These are phyloP conservation scores for Aspergillus alliaceus DNA, from an alignment of 2,329 filamentous ascomycete species.

Conservation along the genomic window DNA sequence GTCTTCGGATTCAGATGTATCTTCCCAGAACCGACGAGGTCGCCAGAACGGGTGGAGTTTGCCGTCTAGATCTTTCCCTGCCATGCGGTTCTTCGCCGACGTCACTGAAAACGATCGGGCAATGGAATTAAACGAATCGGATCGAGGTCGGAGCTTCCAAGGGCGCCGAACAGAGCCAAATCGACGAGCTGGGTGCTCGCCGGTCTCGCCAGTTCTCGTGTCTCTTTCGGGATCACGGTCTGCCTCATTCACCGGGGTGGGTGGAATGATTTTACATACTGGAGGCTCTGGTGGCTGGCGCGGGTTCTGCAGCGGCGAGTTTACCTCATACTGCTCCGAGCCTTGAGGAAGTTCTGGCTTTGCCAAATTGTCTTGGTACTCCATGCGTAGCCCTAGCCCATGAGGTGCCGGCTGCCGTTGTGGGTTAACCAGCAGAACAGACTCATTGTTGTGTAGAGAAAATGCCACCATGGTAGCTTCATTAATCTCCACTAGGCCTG, in stretches of 20 bases:
- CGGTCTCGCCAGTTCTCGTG: slow-evolving; percentile 16
- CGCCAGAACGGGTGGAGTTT: slow-evolving; percentile 63
- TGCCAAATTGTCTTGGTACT: slow-evolving; percentile 9
- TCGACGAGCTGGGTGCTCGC: slow-evolving; percentile 27
- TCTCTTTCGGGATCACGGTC: slow-evolving; percentile 37
- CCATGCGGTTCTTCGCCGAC: slow-evolving; percentile 44
- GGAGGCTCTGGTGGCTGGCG: slow-evolving; percentile 59
- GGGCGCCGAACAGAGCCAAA: slow-evolving; percentile 40
- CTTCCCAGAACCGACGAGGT: slow-evolving; percentile 64
- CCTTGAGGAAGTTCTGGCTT: slow-evolving; percentile 29
- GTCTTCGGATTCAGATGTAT: slow-evolving; percentile 46
- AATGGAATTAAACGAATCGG: slow-evolving; percentile 41
- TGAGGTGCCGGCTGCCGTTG: slow-evolving; percentile 31
- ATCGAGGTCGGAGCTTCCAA: slow-evolving; percentile 37
- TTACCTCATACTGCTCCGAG: slow-evolving; percentile 34
- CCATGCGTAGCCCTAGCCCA: slow-evolving; percentile 26
- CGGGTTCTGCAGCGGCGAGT: slow-evolving; percentile 61
- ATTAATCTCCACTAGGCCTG: slow-evolving; percentile 56
- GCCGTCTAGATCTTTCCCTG: slow-evolving; percentile 46
- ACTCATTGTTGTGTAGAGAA: slow-evolving; percentile 64
- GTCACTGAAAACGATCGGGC: slow-evolving; percentile 40
- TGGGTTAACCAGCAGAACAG: slow-evolving; percentile 64
- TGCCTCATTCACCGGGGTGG: slow-evolving; percentile 49
- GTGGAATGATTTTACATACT: slow-evolving; percentile 55
- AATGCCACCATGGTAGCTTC: slow-evolving; percentile 62